These are phyloP conservation scores for Gillenia trifoliata DNA, from an alignment of 306 rosid genomes.

Conservation along the genomic window DNA sequence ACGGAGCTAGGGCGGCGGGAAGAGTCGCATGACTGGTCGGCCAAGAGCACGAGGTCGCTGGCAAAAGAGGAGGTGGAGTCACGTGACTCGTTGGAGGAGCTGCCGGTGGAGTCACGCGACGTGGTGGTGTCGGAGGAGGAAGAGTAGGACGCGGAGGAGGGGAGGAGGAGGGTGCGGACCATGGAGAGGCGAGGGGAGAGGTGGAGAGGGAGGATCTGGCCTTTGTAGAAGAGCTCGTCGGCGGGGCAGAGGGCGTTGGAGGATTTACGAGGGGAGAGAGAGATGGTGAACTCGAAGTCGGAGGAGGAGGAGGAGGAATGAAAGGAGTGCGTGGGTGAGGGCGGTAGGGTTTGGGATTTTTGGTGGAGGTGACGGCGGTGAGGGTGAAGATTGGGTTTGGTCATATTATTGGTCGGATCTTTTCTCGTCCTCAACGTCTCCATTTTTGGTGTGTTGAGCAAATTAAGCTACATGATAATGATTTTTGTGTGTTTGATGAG, in stretches of 20 bases:
- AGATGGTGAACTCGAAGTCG: slow-evolving; percentile 82
- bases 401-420: background rate
- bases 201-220: slow-evolving; percentile 81
- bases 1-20: slow-evolving; percentile 77
- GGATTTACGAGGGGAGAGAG: slow-evolving; percentile 67
- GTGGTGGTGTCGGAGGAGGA: slow-evolving; percentile 43
- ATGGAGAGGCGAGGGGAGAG: slow-evolving; percentile 75
- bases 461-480: background rate
- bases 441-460: background rate
- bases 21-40: slow-evolving; percentile 53
- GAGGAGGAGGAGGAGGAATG: slow-evolving; percentile 73
- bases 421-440: background rate
- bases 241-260: slow-evolving; percentile 70
- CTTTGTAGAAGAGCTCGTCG: slow-evolving; percentile 92
- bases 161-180: slow-evolving; percentile 69
- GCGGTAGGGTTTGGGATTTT: slow-evolving; percentile 61
- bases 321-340: slow-evolving; percentile 70
- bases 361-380: background rate
- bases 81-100: slow-evolving; percentile 40
- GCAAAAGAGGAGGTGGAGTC: slow-evolving; percentile 53
- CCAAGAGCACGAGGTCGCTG: slow-evolving; percentile 45
- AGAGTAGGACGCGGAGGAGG: slow-evolving; percentile 44
- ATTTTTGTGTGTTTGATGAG: background rate
- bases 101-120: slow-evolving; percentile 79
- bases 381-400: background rate